Evolutionary conservation across 1,139 yeast genomes (phyloP).

Genomic region (Blastobotrys capitulatus): DNA sequence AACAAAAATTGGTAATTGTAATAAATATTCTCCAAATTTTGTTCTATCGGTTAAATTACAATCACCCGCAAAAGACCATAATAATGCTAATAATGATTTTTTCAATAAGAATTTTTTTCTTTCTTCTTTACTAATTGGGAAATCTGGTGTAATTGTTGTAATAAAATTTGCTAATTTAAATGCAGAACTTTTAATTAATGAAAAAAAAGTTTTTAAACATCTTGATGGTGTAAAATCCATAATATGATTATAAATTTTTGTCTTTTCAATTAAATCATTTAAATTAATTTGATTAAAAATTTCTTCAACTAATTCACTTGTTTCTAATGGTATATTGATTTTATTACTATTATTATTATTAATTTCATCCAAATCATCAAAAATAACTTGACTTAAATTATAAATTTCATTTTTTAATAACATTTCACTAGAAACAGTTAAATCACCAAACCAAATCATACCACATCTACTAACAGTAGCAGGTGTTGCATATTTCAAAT

Average conservation of each 20-base stretch:
- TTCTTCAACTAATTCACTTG: background rate
- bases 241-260: slow-evolving; percentile 41
- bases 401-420: slow-evolving; percentile 22
- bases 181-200: slow-evolving; percentile 27
- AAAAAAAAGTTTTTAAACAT: slow-evolving; percentile 38
- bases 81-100: slow-evolving; percentile 41
- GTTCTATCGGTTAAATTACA: slow-evolving; percentile 39
- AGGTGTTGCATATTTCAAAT: slow-evolving; percentile 63
- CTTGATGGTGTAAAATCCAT: slow-evolving; percentile 47
- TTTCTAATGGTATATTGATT: background rate
- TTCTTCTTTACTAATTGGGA: slow-evolving; percentile 25
- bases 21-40: slow-evolving; percentile 37
- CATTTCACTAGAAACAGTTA: slow-evolving; percentile 31
- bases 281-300: slow-evolving; percentile 14
- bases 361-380: slow-evolving; percentile 26
- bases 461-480: slow-evolving; percentile 96
- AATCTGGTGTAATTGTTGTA: slow-evolving; percentile 22
- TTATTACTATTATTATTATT: slow-evolving; percentile 15
- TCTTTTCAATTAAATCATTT: slow-evolving; percentile 20
- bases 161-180: slow-evolving; percentile 19
- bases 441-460: slow-evolving; percentile 64
- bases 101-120: slow-evolving; percentile 34
- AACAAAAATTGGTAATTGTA: slow-evolving; percentile 24
- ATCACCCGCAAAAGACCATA: slow-evolving; percentile 75
- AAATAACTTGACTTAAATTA: slow-evolving; percentile 17